Evolutionary conservation across 2,329 filamentous ascomycete genomes (phyloP).

Genomic region (Byssoonygena ceratinophila): DNA sequence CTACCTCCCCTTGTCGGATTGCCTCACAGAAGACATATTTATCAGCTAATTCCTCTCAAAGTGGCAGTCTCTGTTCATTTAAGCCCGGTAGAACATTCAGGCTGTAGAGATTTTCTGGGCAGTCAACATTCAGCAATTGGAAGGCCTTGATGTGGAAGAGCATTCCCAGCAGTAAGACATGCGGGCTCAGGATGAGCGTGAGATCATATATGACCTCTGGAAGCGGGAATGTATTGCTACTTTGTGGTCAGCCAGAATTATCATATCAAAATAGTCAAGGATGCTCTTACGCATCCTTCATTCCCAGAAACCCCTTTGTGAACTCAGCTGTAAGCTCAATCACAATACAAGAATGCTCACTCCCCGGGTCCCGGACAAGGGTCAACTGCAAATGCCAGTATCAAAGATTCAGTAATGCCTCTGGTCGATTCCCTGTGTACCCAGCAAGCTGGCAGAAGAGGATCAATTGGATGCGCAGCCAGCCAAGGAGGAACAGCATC

Average conservation of each 20-base stretch:
- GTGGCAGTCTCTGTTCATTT: not conserved
- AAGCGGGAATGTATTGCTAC: not conserved
- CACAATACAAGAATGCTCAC: not conserved
- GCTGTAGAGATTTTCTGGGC: not conserved
- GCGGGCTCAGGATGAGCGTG: not conserved
- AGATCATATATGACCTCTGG: not conserved
- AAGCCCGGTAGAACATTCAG: not conserved
- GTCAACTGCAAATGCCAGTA: not conserved
- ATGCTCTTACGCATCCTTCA: not conserved
- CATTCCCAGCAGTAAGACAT: not conserved
- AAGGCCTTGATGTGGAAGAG: not conserved
- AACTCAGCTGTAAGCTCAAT: not conserved
- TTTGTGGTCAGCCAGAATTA: no score
- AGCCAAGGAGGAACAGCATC: not conserved
- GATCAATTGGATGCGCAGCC: not conserved
- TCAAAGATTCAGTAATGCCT: not conserved
- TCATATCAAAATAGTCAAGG: not conserved
- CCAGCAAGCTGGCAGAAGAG: not conserved
- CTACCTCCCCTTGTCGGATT: not conserved
- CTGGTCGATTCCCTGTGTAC: not conserved
- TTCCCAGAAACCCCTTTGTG: not conserved
- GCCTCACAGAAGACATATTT: not conserved
- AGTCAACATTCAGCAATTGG: not conserved
- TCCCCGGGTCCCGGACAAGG: not conserved
- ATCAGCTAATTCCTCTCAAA: not conserved